Evolutionary conservation across 2,329 filamentous ascomycete species (phyloP).

Genomic region (Myriosclerotinia duriaeana): DNA sequence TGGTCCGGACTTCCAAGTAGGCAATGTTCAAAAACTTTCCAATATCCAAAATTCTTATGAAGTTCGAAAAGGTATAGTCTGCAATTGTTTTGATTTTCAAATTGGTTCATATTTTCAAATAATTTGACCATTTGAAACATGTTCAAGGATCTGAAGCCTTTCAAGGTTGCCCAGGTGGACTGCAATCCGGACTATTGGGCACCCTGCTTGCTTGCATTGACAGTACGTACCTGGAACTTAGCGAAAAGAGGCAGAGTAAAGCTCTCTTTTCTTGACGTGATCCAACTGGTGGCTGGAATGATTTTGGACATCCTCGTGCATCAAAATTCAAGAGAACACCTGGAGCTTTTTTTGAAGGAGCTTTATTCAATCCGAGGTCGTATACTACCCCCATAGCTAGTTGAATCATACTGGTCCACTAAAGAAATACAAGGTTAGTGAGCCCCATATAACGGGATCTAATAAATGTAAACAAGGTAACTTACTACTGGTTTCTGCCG

Average conservation of each 20-base stretch:
- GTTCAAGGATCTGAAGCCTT: too few species aligned
- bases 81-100: too few species aligned
- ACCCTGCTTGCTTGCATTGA: not conserved
- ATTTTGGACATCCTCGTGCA: conserved; percentile 21
- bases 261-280: conserved; percentile 53
- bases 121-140: too few species aligned
- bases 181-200: too few species aligned
- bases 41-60: too few species aligned
- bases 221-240: conserved; percentile 43
- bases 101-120: too few species aligned
- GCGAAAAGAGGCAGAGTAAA: conserved; percentile 49
- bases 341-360: conserved; percentile 24
- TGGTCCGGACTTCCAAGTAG: too few species aligned
- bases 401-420: conserved; percentile 24
- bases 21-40: too few species aligned
- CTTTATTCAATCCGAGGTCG: conserved; percentile 29
- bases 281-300: conserved; percentile 30
- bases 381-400: conserved; percentile 27
- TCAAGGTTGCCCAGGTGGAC: too few species aligned
- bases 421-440: not conserved
- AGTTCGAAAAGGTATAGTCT: too few species aligned
- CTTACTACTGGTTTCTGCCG: conserved; percentile 16
- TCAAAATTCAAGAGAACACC: conserved; percentile 13
- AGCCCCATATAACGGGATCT: not conserved
- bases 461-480: not conserved